Percentiles rank a stretch among this genome's conserved stretches.
Evolutionary conservation across 75 land plant species (phyloP).

Genomic region (Pinus tabuliformis): DNA sequence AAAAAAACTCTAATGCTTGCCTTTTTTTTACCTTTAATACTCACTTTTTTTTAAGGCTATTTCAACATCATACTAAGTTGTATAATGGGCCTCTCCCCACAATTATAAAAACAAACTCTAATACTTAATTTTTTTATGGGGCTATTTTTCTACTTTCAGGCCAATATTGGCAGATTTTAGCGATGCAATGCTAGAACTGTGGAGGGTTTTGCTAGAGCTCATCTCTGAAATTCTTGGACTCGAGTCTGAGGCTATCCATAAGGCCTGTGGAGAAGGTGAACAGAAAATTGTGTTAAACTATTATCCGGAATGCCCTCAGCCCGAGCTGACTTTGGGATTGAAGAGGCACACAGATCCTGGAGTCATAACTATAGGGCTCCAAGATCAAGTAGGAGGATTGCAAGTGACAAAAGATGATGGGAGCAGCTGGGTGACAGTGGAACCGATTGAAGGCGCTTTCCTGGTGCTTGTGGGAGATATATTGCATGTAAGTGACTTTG

Average conservation of each 20-base stretch:
- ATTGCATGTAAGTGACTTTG: slow-evolving; percentile 31
- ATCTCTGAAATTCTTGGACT: slow-evolving; percentile 25
- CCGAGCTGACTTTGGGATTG: slow-evolving; percentile 29
- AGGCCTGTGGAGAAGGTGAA: slow-evolving; percentile 10
- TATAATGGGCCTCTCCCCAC: no score
- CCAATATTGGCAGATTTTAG: background rate
- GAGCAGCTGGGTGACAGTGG: slow-evolving; percentile 65
- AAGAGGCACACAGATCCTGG: slow-evolving; percentile 29
- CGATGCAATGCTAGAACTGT: background rate
- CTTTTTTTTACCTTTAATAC: no score
- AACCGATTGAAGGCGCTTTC: slow-evolving; percentile 57
- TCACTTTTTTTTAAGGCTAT: no score
- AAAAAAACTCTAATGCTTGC: no score
- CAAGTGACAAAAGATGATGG: slow-evolving; percentile 64
- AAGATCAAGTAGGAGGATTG: slow-evolving; percentile 40
- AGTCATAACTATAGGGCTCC: background rate
- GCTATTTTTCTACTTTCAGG: background rate
- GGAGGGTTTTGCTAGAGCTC: background rate
- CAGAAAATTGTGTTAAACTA: slow-evolving; percentile 29
- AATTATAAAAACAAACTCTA: no score
- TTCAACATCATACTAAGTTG: no score
- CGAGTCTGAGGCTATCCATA: slow-evolving; percentile 13
- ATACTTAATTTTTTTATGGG: no score
- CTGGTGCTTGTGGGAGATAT: slow-evolving; percentile 73
- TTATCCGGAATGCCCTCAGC: slow-evolving; percentile 41